Base-by-base conservation (phyloP, 345 rosid species). In the Hypericum perforatum region DNA sequence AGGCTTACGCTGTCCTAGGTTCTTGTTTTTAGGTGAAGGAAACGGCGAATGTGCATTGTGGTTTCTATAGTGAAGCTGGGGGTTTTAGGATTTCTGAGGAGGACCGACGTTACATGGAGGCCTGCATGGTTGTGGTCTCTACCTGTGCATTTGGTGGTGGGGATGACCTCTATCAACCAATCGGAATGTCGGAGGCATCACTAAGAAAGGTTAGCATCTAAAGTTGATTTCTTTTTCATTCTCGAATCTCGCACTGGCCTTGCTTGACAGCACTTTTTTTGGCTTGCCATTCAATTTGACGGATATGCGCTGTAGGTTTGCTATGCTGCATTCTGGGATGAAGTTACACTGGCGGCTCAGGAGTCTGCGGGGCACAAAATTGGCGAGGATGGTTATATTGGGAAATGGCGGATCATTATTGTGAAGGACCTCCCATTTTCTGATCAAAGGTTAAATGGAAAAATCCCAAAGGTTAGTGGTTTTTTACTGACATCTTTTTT, bases 121-220 rank as follows among this genome's bases (percentile, higher is more conserved):
- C 54, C 44, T 84, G 95, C 67, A 55, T 69, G 67, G 74, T 64
- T 41, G 96, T 77, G 8, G 95, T 91, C 50, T 82, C 96, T 56
- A 91, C 96, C 36, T 91, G 95, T 79, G 84, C 96, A 5, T 91
- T 91, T 72, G 98, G 98, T 46, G 98, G 98, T 60, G 98, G 98
- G 44, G 98, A 91, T 75, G 78, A 82, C 64, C 98, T 91, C 66
- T 82, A 87, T 67, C 80, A 87, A 57, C 98, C 98, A 54, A 91
- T 91, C 66, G 96, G 92, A 67, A 84, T 84, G 87, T 66, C 80
- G 7, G 66, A 79, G 42, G 66, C 81, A 49, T 81, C 98, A 5
- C 64, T 68, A 65, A 63, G 59, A 65, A 91, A 82, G 89, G 98
- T 90, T 67, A 54, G 80, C 54, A 32, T 59, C 11, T 37, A 38